A percentile compares a stretch with the other conserved stretches of the same genome.
Evolutionary conservation across 371 early-diverging fungal species (phyloP).

Genomic region (Encephalitozoon cuniculi): DNA sequence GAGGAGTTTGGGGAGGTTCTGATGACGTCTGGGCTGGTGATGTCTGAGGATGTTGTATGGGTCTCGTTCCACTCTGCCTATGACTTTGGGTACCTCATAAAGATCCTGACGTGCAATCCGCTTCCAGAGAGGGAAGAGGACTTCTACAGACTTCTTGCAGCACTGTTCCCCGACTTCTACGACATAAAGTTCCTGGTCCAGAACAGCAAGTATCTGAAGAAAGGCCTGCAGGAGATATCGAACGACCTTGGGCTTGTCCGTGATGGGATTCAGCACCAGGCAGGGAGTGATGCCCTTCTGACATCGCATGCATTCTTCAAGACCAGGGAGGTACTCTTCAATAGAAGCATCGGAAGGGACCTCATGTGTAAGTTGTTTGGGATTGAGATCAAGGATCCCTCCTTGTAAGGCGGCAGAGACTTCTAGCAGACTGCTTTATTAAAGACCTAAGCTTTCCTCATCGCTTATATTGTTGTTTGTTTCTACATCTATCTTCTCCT

Average conservation of each 20-base stretch:
- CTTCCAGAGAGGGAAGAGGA: conserved; percentile 81
- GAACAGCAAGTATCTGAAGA: conserved; percentile 82
- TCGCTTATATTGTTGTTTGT: neutral
- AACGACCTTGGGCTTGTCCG: conserved; percentile 78
- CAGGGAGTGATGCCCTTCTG: conserved; percentile 90
- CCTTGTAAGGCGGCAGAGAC: neutral
- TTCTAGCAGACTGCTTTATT: neutral
- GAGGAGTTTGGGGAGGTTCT: conserved; percentile 89
- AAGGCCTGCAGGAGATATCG: conserved; percentile 95
- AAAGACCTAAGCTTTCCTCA: conserved; percentile 29
- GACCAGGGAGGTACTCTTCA: conserved; percentile 82
- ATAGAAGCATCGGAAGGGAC: conserved; percentile 63
- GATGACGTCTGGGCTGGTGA: conserved; percentile 87
- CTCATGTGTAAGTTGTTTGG: conserved; percentile 53
- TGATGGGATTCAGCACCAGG: conserved; percentile 96
- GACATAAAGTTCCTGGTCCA: conserved; percentile 96
- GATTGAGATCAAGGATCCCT: conserved; percentile 38
- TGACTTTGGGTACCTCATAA: conserved; percentile 96
- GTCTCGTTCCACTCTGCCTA: conserved; percentile 95
- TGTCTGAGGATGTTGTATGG: conserved; percentile 84
- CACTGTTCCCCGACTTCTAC: conserved; percentile 89
- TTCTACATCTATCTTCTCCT: conserved; percentile 15
- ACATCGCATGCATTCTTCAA: conserved; percentile 89
- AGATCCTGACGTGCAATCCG: conserved; percentile 77
- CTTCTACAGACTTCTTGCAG: conserved; percentile 81